phyloP scores from a whole-genome alignment of 352 stramenopile species.

The Aphanomyces cochlioides region DNA sequence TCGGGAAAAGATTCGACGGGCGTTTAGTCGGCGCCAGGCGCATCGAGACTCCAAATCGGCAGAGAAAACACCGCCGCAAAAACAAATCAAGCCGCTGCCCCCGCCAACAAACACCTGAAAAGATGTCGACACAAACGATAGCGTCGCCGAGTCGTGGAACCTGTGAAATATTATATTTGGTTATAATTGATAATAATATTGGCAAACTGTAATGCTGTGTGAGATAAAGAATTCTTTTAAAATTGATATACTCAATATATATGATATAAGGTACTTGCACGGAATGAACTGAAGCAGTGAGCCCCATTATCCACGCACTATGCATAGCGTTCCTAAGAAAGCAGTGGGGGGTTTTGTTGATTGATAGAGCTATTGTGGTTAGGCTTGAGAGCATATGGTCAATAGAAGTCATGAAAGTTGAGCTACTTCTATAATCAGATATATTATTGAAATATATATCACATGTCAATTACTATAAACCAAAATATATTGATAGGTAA shows the following conservation, averaged over 20 bases:
- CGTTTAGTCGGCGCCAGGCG: too few species aligned
- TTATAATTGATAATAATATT: not conserved
- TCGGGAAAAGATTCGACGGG: not conserved
- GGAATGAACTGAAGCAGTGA: too few species aligned
- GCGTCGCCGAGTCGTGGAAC: too few species aligned
- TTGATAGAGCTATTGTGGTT: not conserved
- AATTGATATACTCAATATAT: too few species aligned
- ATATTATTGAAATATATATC: not conserved
- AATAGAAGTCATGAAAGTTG: not conserved
- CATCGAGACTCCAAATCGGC: too few species aligned
- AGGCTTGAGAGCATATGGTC: too few species aligned
- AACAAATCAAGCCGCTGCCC: not conserved
- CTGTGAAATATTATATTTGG: too few species aligned
- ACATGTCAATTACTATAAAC: slow-evolving; percentile 7
- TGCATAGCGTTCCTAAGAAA: slow-evolving; percentile 4
- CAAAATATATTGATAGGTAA: not conserved
- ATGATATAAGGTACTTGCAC: too few species aligned
- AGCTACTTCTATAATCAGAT: not conserved
- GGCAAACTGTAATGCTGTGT: not conserved
- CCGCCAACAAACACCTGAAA: not conserved
- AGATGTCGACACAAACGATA: not conserved
- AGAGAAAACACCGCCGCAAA: not conserved
- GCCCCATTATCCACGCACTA: not conserved
- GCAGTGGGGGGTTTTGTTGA: not conserved
- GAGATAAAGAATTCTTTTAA: too few species aligned